Conservation (phyloP, 305 asterid species). For the Vinca major region DNA sequence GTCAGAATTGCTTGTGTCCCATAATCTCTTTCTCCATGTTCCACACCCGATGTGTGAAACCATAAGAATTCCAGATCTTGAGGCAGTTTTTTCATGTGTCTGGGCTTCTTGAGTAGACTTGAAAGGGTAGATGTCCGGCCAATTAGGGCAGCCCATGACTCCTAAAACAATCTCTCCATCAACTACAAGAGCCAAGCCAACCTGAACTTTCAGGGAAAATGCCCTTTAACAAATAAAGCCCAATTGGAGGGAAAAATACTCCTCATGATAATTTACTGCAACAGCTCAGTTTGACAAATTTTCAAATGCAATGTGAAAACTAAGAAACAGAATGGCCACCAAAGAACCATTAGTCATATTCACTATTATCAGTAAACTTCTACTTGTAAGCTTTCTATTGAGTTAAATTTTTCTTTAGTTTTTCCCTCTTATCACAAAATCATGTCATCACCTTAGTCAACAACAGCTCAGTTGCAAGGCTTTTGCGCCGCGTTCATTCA, state of each 20-base stretch:
- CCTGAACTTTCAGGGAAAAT: slow-evolving; percentile 38
- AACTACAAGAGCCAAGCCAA: slow-evolving; percentile 90
- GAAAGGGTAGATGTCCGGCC: slow-evolving; percentile 41
- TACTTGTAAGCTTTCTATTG: neutral
- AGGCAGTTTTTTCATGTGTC: slow-evolving; percentile 24
- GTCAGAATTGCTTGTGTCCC: slow-evolving; percentile 21
- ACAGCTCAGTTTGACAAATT: neutral
- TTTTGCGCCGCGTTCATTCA: neutral
- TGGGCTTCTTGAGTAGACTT: slow-evolving; percentile 17
- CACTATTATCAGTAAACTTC: neutral
- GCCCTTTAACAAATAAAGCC: neutral
- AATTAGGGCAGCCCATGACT: slow-evolving; percentile 95
- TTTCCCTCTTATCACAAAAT: neutral
- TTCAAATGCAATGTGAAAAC: neutral
- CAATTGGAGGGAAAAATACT: neutral
- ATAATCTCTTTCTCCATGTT: slow-evolving; percentile 61
- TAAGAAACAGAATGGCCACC: neutral
- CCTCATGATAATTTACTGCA: slow-evolving; percentile 2
- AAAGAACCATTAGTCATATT: neutral
- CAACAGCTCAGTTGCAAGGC: neutral
- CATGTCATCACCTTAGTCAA: neutral
- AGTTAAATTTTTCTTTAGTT: neutral
- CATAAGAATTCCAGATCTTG: slow-evolving; percentile 61
- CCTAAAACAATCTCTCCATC: slow-evolving; percentile 86
- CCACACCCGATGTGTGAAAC: slow-evolving; percentile 85